These are phyloP conservation scores for Apiospora rasikravindrae DNA, from an alignment of 2,329 filamentous ascomycete genomes.

Conservation along the genomic window DNA sequence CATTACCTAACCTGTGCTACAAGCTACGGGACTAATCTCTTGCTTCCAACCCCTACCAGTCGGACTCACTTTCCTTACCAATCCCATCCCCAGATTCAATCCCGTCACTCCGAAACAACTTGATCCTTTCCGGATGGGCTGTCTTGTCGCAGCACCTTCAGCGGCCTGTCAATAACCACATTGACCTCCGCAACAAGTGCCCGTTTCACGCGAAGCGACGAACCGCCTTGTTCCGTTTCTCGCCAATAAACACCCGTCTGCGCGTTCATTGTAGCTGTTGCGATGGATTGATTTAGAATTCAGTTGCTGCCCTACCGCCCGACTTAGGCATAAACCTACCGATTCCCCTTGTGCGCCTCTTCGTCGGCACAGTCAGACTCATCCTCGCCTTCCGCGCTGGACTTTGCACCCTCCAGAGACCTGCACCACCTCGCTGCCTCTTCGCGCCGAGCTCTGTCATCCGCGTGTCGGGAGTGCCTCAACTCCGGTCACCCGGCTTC, in stretches of 20 bases:
- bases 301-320: conserved; percentile 13
- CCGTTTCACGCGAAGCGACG: neutral
- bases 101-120: conserved; percentile 9
- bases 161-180: conserved; percentile 3
- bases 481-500: conserved; percentile 19
- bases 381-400: neutral
- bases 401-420: neutral
- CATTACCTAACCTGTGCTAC: neutral
- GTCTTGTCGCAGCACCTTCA: conserved; percentile 12
- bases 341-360: neutral
- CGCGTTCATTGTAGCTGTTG: conserved; percentile 11
- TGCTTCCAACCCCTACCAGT: conserved; percentile 14
- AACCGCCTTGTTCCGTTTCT: neutral
- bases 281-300: conserved; percentile 17
- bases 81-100: conserved; percentile 4
- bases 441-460: neutral
- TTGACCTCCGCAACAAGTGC: neutral
- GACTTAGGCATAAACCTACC: conserved; percentile 16
- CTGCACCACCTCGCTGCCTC: neutral
- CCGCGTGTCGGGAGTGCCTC: neutral
- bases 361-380: neutral
- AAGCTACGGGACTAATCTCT: neutral
- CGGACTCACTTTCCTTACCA: neutral
- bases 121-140: conserved; percentile 5
- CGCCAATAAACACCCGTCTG: conserved; percentile 9